Conservation (phyloP, 805 yeast species). For the Teunomyces cretensis region DNA sequence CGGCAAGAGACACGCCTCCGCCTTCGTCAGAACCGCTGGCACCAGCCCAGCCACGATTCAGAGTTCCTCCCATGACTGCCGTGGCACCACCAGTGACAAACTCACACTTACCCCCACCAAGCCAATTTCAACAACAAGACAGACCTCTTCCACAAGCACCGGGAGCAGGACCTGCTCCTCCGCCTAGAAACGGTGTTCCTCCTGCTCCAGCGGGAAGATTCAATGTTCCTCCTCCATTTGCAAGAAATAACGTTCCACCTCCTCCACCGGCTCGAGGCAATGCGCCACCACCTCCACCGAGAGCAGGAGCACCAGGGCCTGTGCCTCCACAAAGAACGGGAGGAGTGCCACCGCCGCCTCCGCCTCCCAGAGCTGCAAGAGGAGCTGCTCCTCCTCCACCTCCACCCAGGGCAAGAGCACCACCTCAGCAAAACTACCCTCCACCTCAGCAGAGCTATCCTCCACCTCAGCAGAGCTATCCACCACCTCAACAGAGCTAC, state of each 20-base stretch:
- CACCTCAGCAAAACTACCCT: conserved; percentile 8
- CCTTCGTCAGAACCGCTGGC: conserved; percentile 11
- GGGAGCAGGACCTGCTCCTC: conserved; percentile 13
- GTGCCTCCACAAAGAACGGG: conserved; percentile 28
- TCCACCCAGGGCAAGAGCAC: conserved; percentile 15
- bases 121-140: conserved; percentile 13
- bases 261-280: conserved; percentile 19
- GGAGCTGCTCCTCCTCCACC: conserved; percentile 17
- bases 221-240: conserved; percentile 10
- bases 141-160: conserved; percentile 22
- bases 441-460: conserved; percentile 14
- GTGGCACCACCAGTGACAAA: conserved; percentile 28
- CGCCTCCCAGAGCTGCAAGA: conserved; percentile 18
- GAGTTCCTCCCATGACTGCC: conserved; percentile 37
- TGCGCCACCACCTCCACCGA: conserved; percentile 20
- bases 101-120: conserved; percentile 19
- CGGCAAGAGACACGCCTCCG: conserved; percentile 6
- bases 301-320: conserved; percentile 25
- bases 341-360: conserved; percentile 15
- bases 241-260: conserved; percentile 13
- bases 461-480: background rate
- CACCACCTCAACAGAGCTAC: conserved; percentile 17
- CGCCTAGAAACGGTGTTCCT: background rate
- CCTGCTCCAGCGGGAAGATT: conserved; percentile 2
- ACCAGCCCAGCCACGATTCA: conserved; percentile 25